A percentile compares a stretch with the other conserved stretches of the same genome.
Evolutionary conservation across 2,329 filamentous ascomycete species (phyloP).

Genomic region (Trichophyton rubrum): DNA sequence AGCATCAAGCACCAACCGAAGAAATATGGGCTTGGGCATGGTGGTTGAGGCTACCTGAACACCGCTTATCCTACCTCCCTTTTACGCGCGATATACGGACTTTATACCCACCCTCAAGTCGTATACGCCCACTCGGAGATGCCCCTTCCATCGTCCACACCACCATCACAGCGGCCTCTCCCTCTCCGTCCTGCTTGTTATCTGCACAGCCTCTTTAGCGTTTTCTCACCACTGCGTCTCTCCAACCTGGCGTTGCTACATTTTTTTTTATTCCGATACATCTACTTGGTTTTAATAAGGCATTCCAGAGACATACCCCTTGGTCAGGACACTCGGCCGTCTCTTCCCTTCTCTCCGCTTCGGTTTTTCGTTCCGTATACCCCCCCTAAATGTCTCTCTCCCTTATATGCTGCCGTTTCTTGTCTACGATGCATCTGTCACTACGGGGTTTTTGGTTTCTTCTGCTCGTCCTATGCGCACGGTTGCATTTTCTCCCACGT

Average conservation of each 20-base stretch:
- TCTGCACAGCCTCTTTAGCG: not conserved
- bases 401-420: not conserved
- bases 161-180: not conserved
- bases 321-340: not conserved
- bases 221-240: not conserved
- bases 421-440: not conserved
- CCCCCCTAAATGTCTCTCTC: not conserved
- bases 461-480: not conserved
- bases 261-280: not conserved
- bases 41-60: not conserved
- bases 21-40: not conserved
- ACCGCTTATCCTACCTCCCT: not conserved
- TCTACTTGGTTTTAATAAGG: not conserved
- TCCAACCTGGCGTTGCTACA: not conserved
- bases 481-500: not conserved
- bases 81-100: not conserved
- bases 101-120: not conserved
- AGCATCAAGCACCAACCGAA: not conserved
- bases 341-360: not conserved
- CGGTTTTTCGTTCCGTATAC: not conserved
- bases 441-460: not conserved
- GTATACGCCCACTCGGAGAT: not conserved
- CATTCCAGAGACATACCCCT: not conserved
- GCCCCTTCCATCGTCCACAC: not conserved
- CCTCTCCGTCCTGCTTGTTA: not conserved